Conservation (phyloP, 352 stramenopile species). For the Plasmopara viticola region DNA sequence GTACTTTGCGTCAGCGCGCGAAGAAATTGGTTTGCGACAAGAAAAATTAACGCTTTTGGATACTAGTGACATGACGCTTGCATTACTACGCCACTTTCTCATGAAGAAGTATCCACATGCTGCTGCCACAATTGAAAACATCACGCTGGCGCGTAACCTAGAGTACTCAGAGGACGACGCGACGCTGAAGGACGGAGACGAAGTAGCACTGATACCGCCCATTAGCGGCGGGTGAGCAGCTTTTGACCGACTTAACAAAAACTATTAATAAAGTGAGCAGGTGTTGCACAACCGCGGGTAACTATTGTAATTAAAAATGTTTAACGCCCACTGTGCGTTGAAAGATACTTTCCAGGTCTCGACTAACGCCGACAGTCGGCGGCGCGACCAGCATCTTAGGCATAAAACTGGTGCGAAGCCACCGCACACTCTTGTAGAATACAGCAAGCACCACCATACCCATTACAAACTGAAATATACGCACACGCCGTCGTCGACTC, state of each 20-base stretch:
- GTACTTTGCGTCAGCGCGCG: constrained; percentile 73
- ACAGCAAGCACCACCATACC: constrained; percentile 44
- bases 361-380: constrained; percentile 20
- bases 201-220: constrained; percentile 78
- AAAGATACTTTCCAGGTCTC: constrained; percentile 67
- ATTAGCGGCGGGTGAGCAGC: constrained; percentile 40
- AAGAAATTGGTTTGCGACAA: constrained; percentile 66
- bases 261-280: background rate
- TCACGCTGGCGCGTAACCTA: constrained; percentile 69
- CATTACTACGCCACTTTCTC: constrained; percentile 34
- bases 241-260: background rate
- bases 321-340: constrained; percentile 44
- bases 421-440: constrained; percentile 50
- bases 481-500: constrained; percentile 58
- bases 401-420: constrained; percentile 30
- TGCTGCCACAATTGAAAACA: constrained; percentile 34
- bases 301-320: constrained; percentile 10
- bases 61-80: constrained; percentile 24
- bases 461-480: constrained; percentile 76
- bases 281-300: constrained; percentile 11
- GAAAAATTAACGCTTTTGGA: constrained; percentile 36
- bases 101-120: constrained; percentile 48
- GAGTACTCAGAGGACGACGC: constrained; percentile 58
- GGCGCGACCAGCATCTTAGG: constrained; percentile 32
- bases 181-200: constrained; percentile 51